Percentiles rank a stretch among this genome's conserved stretches.
phyloP scores from a whole-genome alignment of 768 basidiomycete genomes.

The Mycena venus region DNA sequence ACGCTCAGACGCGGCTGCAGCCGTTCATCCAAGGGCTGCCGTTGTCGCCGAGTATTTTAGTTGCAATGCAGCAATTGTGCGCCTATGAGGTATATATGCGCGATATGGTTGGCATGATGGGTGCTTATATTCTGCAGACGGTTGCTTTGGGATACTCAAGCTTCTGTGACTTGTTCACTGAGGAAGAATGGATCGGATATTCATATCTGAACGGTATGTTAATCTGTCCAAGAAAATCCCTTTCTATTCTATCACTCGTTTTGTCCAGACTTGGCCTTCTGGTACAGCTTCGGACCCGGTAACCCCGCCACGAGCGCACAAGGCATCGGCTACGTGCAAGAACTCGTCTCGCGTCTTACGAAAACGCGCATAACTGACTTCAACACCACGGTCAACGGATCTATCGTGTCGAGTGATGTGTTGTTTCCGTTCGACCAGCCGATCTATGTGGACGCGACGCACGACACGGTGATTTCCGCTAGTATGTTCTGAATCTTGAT shows the following conservation, averaged over 20 bases:
- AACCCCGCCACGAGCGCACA: constrained; percentile 72
- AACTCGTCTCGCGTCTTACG: constrained; percentile 80
- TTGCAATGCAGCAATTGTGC: constrained; percentile 76
- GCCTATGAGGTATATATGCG: constrained; percentile 74
- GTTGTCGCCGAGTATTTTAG: constrained; percentile 65
- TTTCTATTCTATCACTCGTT: background rate
- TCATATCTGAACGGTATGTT: constrained; percentile 64
- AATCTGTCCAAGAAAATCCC: background rate
- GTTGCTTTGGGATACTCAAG: constrained; percentile 82
- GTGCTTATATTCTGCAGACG: constrained; percentile 58
- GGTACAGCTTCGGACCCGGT: constrained; percentile 79
- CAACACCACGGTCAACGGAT: constrained; percentile 77
- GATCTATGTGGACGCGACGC: constrained; percentile 81
- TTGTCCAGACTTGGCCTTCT: constrained; percentile 58
- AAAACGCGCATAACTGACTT: constrained; percentile 64
- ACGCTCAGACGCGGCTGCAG: constrained; percentile 67
- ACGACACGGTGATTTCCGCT: constrained; percentile 79
- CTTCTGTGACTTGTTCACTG: constrained; percentile 85
- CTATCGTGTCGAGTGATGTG: constrained; percentile 65
- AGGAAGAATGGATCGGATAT: constrained; percentile 85
- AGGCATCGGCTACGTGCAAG: constrained; percentile 78
- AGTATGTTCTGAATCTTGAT: constrained; percentile 50
- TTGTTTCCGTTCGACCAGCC: constrained; percentile 69
- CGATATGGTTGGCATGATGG: background rate
- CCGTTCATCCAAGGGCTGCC: constrained; percentile 63